Evolutionary conservation across 192 early-diverging fungal genomes (phyloP).

Genomic region (Backusella tuberculispora): DNA sequence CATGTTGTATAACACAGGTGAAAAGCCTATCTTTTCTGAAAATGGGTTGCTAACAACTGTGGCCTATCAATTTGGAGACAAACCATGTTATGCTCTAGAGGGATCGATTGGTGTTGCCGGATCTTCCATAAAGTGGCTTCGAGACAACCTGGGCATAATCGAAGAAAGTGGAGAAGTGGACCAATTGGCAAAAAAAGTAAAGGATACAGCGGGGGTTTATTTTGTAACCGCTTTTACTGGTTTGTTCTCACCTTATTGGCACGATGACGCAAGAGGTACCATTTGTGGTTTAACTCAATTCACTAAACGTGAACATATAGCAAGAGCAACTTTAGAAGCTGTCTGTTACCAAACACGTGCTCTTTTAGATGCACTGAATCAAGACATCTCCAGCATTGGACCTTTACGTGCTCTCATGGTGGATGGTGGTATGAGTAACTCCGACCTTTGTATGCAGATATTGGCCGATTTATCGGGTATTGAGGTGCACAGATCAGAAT

Average conservation of each 20-base stretch:
- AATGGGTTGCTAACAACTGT: slow-evolving; percentile 91
- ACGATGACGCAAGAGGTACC: slow-evolving; percentile 84
- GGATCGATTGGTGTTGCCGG: slow-evolving; percentile 92
- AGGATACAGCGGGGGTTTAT: slow-evolving; percentile 87
- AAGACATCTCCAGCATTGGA: slow-evolving; percentile 64
- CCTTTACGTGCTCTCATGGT: slow-evolving; percentile 76
- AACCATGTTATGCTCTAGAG: slow-evolving; percentile 85
- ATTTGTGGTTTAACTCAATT: slow-evolving; percentile 90
- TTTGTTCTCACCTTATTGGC: slow-evolving; percentile 94
- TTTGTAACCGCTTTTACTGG: slow-evolving; percentile 96
- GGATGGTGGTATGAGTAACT: slow-evolving; percentile 92
- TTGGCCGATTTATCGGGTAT: slow-evolving; percentile 86
- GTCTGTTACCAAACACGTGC: slow-evolving; percentile 91
- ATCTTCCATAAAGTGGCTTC: slow-evolving; percentile 88
- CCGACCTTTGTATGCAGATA: slow-evolving; percentile 90
- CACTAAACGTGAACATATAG: slow-evolving; percentile 82
- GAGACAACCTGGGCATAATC: slow-evolving; percentile 82
- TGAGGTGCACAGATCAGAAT: slow-evolving; percentile 76
- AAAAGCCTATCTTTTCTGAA: slow-evolving; percentile 68
- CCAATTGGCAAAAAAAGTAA: slow-evolving; percentile 63
- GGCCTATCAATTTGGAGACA: slow-evolving; percentile 83
- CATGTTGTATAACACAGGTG: slow-evolving; percentile 93
- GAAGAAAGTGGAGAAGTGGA: slow-evolving; percentile 73
- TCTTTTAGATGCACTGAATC: slow-evolving; percentile 88
- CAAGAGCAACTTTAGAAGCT: slow-evolving; percentile 86